phyloP scores from a whole-genome alignment of 2,329 filamentous ascomycete species.

The Clarireedia hainanense region DNA sequence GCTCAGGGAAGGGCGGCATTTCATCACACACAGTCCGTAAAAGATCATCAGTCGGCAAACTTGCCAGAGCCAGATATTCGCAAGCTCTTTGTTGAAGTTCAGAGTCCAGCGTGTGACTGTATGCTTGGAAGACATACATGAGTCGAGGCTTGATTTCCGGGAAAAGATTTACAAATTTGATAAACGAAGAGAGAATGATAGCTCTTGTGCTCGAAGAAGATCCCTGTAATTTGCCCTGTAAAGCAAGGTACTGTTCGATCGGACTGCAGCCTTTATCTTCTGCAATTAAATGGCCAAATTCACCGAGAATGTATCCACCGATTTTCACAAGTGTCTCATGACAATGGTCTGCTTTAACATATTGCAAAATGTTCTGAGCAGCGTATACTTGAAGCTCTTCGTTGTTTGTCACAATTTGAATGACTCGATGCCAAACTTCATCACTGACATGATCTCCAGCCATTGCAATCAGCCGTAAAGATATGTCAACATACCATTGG shows the following conservation, averaged over 20 bases:
- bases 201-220: conserved; percentile 86
- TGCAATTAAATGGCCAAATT: conserved; percentile 94
- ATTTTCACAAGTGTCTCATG: conserved; percentile 98
- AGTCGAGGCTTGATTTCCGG: conserved; percentile 97
- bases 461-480: conserved; percentile 86
- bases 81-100: conserved; percentile 95
- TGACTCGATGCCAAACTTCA: conserved; percentile 97
- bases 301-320: conserved; percentile 88
- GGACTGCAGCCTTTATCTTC: conserved; percentile 88
- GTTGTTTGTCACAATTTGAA: conserved; percentile 98
- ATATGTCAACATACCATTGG: conserved; percentile 99
- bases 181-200: conserved; percentile 89
- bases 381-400: conserved; percentile 97
- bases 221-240: conserved; percentile 82
- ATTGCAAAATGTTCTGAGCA: conserved; percentile 84
- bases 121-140: conserved; percentile 79
- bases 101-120: conserved; percentile 90
- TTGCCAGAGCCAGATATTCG: conserved; percentile 84
- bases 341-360: conserved; percentile 86
- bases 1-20: conserved; percentile 96
- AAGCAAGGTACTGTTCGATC: conserved; percentile 90
- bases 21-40: conserved; percentile 93
- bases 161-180: conserved; percentile 98
- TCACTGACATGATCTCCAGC: conserved; percentile 98
- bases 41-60: conserved; percentile 80